Percentiles rank a stretch among this genome's conserved stretches.
phyloP scores from a whole-genome alignment of 345 rosid genomes.

The Heritiera littoralis region DNA sequence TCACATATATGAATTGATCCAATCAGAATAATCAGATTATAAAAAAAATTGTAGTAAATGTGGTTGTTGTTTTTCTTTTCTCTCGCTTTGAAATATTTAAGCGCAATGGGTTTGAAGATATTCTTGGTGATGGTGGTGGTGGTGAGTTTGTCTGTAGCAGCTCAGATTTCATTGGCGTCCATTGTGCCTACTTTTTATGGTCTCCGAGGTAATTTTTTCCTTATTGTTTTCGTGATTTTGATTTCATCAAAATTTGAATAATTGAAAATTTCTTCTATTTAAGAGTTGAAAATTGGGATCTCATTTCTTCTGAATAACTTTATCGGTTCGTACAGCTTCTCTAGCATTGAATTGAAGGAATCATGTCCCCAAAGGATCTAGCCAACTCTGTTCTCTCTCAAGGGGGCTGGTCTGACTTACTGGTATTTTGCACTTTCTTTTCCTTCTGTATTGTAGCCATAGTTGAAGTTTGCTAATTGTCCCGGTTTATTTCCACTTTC shows the following conservation, averaged over 20 bases:
- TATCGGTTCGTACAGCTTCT: constrained; percentile 29
- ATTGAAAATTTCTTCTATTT: neutral
- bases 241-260: neutral
- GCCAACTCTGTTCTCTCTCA: constrained; percentile 62
- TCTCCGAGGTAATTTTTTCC: constrained; percentile 37
- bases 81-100: neutral
- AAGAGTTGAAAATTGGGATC: neutral
- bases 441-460: neutral
- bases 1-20: neutral
- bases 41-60: neutral
- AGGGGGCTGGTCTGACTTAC: constrained; percentile 80
- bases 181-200: constrained; percentile 86
- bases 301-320: constrained; percentile 7
- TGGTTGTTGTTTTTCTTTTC: neutral
- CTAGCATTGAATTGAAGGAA: constrained; percentile 38
- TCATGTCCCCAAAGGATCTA: constrained; percentile 67
- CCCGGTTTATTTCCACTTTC: neutral
- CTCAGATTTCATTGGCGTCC: constrained; percentile 38
- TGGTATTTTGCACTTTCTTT: constrained; percentile 42
- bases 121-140: constrained; percentile 14
- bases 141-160: constrained; percentile 26
- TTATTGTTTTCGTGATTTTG: constrained; percentile 30
- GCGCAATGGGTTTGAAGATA: constrained; percentile 14
- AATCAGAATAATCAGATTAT: neutral
- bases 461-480: neutral